Conservation (phyloP, 352 stramenopile genomes). For the Halophytophthora batemanensis region DNA sequence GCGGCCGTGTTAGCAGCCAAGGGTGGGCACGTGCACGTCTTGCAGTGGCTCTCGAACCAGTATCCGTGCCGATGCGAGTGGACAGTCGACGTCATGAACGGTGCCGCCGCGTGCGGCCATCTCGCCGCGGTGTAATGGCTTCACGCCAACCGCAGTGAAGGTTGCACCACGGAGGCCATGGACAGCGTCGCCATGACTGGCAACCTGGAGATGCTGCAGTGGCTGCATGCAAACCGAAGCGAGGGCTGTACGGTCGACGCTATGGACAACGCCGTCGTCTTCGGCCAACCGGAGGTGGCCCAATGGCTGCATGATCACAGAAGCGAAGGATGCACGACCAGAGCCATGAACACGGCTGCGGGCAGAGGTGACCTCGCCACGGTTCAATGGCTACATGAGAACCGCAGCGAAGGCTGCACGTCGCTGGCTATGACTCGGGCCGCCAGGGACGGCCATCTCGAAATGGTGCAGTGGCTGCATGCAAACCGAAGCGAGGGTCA, state of each 20-base stretch:
- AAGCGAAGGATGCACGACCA: conserved; percentile 3
- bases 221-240: conserved; percentile 10
- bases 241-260: conserved; percentile 6
- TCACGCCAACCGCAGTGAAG: conserved; percentile 9
- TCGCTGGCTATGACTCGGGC: conserved; percentile 8
- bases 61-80: conserved; percentile 4
- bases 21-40: conserved; percentile 21
- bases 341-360: conserved; percentile 11
- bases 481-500: conserved; percentile 25
- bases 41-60: conserved; percentile 21
- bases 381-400: conserved; percentile 36
- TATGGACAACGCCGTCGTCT: conserved; percentile 16
- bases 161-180: conserved; percentile 13
- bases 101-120: conserved; percentile 7
- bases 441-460: conserved; percentile 13
- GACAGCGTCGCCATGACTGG: conserved; percentile 11
- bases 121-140: conserved; percentile 9
- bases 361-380: conserved; percentile 16
- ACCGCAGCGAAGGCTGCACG: conserved; percentile 12
- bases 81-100: conserved; percentile 9
- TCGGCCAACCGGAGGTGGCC: conserved; percentile 7
- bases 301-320: conserved; percentile 5
- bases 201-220: conserved; percentile 9
- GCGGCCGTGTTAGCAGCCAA: conserved; percentile 11
- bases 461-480: conserved; percentile 40